Evolutionary conservation across 2,329 filamentous ascomycete genomes (phyloP).

Genomic region (Arthroderma sp.): DNA sequence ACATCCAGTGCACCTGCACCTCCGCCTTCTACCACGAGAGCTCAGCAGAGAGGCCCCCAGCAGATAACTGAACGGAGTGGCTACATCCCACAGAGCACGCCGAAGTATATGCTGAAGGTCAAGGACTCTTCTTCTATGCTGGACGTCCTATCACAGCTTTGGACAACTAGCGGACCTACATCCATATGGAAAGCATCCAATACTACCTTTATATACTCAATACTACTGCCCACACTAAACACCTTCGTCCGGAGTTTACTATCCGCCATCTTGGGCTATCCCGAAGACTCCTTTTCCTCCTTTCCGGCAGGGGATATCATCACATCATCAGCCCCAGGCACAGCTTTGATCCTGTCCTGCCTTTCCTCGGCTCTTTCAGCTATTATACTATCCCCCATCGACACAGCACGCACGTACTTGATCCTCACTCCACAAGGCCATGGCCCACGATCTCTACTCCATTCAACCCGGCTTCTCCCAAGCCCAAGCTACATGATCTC

Average conservation of each 20-base stretch:
- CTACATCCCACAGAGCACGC: conserved; percentile 32
- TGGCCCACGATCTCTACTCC: conserved; percentile 63
- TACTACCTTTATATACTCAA: conserved; percentile 78
- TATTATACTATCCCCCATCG: conserved; percentile 70
- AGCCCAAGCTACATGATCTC: conserved; percentile 58
- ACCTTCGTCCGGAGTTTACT: conserved; percentile 84
- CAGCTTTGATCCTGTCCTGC: conserved; percentile 62
- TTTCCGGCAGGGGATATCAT: conserved; percentile 55
- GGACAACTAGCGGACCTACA: conserved; percentile 78
- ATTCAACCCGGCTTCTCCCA: conserved; percentile 64
- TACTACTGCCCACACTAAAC: conserved; percentile 75
- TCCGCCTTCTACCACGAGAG: conserved; percentile 31
- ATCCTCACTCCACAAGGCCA: conserved; percentile 72
- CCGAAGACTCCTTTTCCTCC: conserved; percentile 54
- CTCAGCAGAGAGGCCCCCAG: conserved; percentile 28
- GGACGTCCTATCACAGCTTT: conserved; percentile 76
- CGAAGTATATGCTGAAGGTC: conserved; percentile 54
- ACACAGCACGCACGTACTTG: conserved; percentile 75
- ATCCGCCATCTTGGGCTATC: conserved; percentile 81
- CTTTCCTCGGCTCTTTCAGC: conserved; percentile 58
- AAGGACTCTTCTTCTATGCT: conserved; percentile 68
- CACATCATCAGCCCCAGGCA: conserved; percentile 69
- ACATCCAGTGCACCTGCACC: conserved; percentile 46
- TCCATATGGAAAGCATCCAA: conserved; percentile 94
- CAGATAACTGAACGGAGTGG: conserved; percentile 37